A percentile compares a stretch with the other conserved stretches of the same genome.
Conservation (phyloP, 257 asterid genomes). For the Nemophila menziesii region DNA sequence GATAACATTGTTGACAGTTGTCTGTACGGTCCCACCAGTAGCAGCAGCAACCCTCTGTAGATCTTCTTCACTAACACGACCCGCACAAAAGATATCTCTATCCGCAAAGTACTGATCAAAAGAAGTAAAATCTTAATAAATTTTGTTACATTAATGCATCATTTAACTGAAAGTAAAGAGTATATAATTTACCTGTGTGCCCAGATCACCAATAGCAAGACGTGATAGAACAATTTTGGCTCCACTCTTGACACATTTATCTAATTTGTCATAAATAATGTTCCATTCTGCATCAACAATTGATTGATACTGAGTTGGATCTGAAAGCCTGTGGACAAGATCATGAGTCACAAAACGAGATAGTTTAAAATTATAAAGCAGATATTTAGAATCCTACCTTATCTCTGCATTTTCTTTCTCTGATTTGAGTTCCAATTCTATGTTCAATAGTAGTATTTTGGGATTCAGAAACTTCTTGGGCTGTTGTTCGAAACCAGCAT, state of each 20-base stretch:
- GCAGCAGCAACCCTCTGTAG: conserved; percentile 84
- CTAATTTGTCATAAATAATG: conserved; percentile 82
- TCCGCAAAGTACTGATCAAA: conserved; percentile 78
- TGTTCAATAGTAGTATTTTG: conserved; percentile 75
- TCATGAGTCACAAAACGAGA: conserved; percentile 9
- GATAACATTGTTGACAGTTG: conserved; percentile 77
- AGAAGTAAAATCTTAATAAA: conserved; percentile 7
- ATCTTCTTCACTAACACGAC: conserved; percentile 91
- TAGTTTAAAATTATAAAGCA: neutral
- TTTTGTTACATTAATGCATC: neutral
- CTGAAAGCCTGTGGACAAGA: conserved; percentile 52
- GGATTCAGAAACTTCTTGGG: conserved; percentile 76
- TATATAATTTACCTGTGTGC: conserved; percentile 51
- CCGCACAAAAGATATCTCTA: conserved; percentile 89
- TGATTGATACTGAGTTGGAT: conserved; percentile 84
- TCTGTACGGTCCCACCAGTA: conserved; percentile 79
- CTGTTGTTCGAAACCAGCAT: conserved; percentile 99
- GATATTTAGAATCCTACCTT: conserved; percentile 35
- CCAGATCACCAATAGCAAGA: conserved; percentile 91
- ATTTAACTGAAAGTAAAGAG: neutral
- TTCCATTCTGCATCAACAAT: conserved; percentile 97
- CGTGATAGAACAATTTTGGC: conserved; percentile 83
- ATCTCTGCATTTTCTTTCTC: conserved; percentile 99
- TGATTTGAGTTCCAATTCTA: conserved; percentile 89
- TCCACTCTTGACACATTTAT: conserved; percentile 86